A percentile compares a stretch with the other conserved stretches of the same genome.
Conservation (phyloP, 169 alveolate genomes). For the Plasmodium vinckei region DNA sequence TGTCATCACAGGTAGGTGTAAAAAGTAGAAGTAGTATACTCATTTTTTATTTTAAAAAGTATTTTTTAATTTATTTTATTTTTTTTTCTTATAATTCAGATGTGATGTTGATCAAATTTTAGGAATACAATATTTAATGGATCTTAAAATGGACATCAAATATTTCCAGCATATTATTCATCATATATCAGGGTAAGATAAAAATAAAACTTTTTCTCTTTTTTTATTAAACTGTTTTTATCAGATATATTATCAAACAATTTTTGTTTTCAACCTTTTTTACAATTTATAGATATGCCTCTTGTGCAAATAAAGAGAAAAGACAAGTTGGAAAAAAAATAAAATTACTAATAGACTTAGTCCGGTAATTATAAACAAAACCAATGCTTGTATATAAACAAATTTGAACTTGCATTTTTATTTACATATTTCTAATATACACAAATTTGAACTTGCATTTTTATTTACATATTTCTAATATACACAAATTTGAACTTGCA, state of each 20-base stretch:
- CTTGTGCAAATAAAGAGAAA: slow-evolving; percentile 16
- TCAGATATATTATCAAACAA: neutral
- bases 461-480: too few species aligned
- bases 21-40: neutral
- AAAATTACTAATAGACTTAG: slow-evolving; percentile 27
- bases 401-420: neutral
- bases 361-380: neutral
- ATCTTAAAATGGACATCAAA: slow-evolving; percentile 12
- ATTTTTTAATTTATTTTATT: neutral
- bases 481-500: neutral
- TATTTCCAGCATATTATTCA: slow-evolving; percentile 21
- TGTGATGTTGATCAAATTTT: slow-evolving; percentile 38
- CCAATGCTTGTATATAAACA: neutral
- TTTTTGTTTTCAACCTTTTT: neutral
- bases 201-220: neutral
- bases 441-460: neutral
- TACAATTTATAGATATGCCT: slow-evolving; percentile 14
- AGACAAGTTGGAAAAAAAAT: slow-evolving; percentile 40
- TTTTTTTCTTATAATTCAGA: slow-evolving; percentile 10
- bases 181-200: slow-evolving; percentile 43
- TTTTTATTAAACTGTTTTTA: neutral
- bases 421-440: neutral
- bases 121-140: slow-evolving; percentile 18
- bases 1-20: slow-evolving; percentile 35
- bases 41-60: neutral